These are phyloP conservation scores for Pochonia chlamydosporia DNA, from an alignment of 2,329 filamentous ascomycete genomes.

Conservation along the genomic window DNA sequence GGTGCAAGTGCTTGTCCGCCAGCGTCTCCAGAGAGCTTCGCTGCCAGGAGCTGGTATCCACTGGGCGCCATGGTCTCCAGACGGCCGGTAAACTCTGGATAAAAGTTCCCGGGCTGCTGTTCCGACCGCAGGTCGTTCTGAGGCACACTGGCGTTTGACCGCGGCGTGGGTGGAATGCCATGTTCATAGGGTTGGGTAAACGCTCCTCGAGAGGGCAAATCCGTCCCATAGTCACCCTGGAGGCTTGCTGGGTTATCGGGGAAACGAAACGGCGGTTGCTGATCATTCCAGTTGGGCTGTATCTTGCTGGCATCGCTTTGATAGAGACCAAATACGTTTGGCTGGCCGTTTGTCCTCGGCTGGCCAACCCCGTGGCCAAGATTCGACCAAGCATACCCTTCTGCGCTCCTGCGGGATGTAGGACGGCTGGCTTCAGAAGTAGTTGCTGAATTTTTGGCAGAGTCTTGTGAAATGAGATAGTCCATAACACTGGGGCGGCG, in stretches of 20 bases:
- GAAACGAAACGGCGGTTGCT: neutral
- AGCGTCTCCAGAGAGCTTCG: slow-evolving; percentile 35
- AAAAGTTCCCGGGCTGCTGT: neutral
- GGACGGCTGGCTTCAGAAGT: slow-evolving; percentile 6
- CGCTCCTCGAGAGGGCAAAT: neutral
- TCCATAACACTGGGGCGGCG: slow-evolving; percentile 14
- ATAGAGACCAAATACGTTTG: neutral
- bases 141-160: slow-evolving; percentile 3
- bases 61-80: slow-evolving; percentile 27
- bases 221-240: neutral
- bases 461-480: slow-evolving; percentile 11
- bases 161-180: neutral
- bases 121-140: slow-evolving; percentile 5
- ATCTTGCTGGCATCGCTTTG: slow-evolving; percentile 1
- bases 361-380: neutral
- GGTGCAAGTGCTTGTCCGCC: slow-evolving; percentile 38
- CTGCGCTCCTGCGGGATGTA: neutral
- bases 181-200: slow-evolving; percentile 3
- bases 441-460: slow-evolving; percentile 6
- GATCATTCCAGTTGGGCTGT: slow-evolving; percentile 2
- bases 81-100: slow-evolving; percentile 1
- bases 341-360: neutral
- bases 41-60: slow-evolving; percentile 59
- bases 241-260: neutral
- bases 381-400: slow-evolving; percentile 3